Evolutionary conservation across 768 basidiomycete genomes (phyloP).

Genomic region (Pleurotus salmoneostramineus): DNA sequence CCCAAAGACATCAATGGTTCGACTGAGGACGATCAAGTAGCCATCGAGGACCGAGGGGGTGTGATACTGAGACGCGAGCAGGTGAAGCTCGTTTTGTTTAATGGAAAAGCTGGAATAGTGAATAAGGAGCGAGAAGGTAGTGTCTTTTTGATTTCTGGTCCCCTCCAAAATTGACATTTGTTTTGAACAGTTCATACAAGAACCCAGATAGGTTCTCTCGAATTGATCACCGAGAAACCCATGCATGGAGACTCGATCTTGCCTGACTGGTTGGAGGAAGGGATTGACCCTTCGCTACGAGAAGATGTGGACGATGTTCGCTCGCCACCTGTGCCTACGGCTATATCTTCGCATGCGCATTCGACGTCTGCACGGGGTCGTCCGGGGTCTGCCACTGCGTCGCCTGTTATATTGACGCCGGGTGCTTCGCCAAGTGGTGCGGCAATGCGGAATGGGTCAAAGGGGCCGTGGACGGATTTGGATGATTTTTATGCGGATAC

Average conservation of each 20-base stretch:
- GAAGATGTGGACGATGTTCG: constrained; percentile 57
- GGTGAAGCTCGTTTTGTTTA: constrained; percentile 73
- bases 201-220: constrained; percentile 62
- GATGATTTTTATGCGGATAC: constrained; percentile 73
- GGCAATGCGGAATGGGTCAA: constrained; percentile 29
- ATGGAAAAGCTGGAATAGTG: constrained; percentile 57
- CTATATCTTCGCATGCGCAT: constrained; percentile 33
- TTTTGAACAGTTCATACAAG: constrained; percentile 21
- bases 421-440: constrained; percentile 41
- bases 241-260: constrained; percentile 49
- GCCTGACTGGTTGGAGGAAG: constrained; percentile 87
- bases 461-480: constrained; percentile 54
- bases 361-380: constrained; percentile 15
- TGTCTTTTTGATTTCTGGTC: constrained; percentile 2
- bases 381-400: constrained; percentile 19
- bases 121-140: constrained; percentile 32
- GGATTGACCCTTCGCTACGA: constrained; percentile 74
- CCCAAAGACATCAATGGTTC: constrained; percentile 12
- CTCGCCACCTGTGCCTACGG: constrained; percentile 28
- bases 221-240: constrained; percentile 52
- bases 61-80: constrained; percentile 84
- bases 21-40: constrained; percentile 27
- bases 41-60: constrained; percentile 51
- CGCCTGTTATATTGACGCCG: constrained; percentile 59
- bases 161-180: constrained; percentile 6